These are phyloP conservation scores for Cladosporium halotolerans DNA, from an alignment of 2,329 filamentous ascomycete genomes.

Conservation along the genomic window DNA sequence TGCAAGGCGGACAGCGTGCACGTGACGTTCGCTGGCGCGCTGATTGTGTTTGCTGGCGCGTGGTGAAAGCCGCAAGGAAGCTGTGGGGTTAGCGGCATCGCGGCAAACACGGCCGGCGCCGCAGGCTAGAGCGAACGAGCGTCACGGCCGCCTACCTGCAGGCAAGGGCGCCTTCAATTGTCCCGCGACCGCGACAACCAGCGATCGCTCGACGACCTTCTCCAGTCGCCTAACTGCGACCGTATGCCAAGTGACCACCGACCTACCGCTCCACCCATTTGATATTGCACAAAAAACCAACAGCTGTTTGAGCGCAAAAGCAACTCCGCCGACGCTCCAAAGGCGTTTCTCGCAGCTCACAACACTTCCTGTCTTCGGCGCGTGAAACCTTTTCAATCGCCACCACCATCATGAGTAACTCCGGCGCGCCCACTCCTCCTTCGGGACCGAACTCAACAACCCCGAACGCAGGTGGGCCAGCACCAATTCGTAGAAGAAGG, in stretches of 20 bases:
- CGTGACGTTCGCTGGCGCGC: too few relatives aligned
- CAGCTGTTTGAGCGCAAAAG: background rate
- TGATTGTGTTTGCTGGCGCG: too few relatives aligned
- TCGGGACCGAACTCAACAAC: conserved; percentile 21
- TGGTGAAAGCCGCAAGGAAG: too few relatives aligned
- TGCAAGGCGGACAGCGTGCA: too few relatives aligned
- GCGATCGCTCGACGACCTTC: too few relatives aligned
- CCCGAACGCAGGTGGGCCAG: conserved; percentile 32
- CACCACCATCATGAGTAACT: conserved; percentile 27
- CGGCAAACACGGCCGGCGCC: too few relatives aligned
- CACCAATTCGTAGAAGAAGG: conserved; percentile 29
- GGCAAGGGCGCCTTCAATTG: background rate
- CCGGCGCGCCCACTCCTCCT: conserved; percentile 26
- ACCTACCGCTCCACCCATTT: too few relatives aligned
- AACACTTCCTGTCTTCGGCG: background rate
- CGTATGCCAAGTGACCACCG: too few relatives aligned
- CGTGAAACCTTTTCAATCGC: background rate
- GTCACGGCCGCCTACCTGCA: too few relatives aligned
- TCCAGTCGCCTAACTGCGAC: too few relatives aligned
- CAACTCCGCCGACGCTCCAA: background rate
- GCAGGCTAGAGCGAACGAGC: too few relatives aligned
- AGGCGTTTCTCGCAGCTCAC: background rate
- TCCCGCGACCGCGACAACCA: background rate
- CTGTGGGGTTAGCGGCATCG: too few relatives aligned
- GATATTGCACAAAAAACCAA: background rate